Base-by-base conservation (phyloP, 2,329 filamentous ascomycete genomes). In the Aspergillus neoniger region DNA sequence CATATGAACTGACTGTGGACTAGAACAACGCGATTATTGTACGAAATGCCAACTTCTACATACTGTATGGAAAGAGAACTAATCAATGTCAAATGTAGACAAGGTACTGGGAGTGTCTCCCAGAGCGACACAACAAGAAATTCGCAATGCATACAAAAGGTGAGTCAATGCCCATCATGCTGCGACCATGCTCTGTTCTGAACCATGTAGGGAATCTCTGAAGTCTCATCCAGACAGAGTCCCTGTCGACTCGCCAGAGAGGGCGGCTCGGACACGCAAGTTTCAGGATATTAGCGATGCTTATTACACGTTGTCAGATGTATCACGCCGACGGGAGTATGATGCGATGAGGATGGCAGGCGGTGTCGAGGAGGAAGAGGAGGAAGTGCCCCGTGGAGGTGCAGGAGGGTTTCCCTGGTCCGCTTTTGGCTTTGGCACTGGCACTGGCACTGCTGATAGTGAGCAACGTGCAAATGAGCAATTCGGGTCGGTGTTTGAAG, bases 161-260 rank as follows among this genome's bases (percentile, higher is more conserved):
- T 91, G 69, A 39, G 66, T n/a, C 49, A 51, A 54, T 30, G 54
- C n/a, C 5, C 38, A 28, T 15, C 15, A 43, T 14, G 32, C 10
- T 15, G 12, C 32, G 5, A 36, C 41, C 10, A 28, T 59, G 39
- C 14, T 28, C 39, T 15, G 15, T 41, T 36, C 15, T 43, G 7
- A 43, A 38, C 44, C 48, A 19, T n/a, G 2, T 71, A 92, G 90
- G 73, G 91, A 91, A 70, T 94, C 94, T 5, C 82, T 98, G 49
- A 96, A 95, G 78, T 92, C 91, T 65, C 94, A 98, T 76, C 94
- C 94, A 1, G 95, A 99, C 76, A 91, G 95, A 61, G 92, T 99
- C 43, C 84, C 92, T 28, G 80, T 85, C 66, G 87, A 92, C 77
- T 94, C 92, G 5, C 91, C 93, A 39, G 92, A 98, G 69, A 91